Evolutionary conservation across 345 rosid species (phyloP), one percentile per base, ranked within the genome.

Genomic region (Lepidium aucheri): DNA sequence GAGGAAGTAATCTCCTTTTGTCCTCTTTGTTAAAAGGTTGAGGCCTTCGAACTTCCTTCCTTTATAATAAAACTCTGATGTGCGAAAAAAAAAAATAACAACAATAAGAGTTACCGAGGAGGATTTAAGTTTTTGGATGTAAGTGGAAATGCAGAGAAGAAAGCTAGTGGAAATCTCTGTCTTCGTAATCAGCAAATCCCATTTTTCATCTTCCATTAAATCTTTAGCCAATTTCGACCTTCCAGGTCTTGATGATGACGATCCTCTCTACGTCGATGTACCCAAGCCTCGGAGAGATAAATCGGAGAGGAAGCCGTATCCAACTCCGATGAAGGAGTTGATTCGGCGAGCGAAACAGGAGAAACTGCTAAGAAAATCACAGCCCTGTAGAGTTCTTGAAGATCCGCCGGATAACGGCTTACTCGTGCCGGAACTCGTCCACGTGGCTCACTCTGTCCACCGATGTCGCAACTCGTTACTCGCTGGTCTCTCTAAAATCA

Each of bases 221-320:
- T 8, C 72, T 17, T 73, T 53, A 40, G 5, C 18, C 7, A 46
- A 45, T 30, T 36, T 52, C 54, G 41, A 38, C 9, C 22, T 44
- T 10, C 32, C 7, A 17, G 20, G 7, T 26, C 22, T 10, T 20
- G 16, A 34, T 1, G 76, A 41, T 2, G 78, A 75, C 3, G 84
- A 85, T 74, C 77, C 82, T 76, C 63, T 62, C 24, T 89, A 81
- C 64, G 44, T 73, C 12, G 97, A 92, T 53, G 58, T 87, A 46
- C 97, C 97, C 13, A 84, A 84, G 73, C 91, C 86, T 9, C 82
- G 76, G 16, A 61, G 76, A 73, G 85, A 85, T 63, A 89, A 86
- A 75, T 83, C 96, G 10, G 77, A 85, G 82, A 86, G 98, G 73
- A 92, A 89, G 70, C 96, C 94, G 4, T 87, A 82, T 36, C 82